phyloP scores from a whole-genome alignment of 2,329 filamentous ascomycete species.

The Fusarium piperis region DNA sequence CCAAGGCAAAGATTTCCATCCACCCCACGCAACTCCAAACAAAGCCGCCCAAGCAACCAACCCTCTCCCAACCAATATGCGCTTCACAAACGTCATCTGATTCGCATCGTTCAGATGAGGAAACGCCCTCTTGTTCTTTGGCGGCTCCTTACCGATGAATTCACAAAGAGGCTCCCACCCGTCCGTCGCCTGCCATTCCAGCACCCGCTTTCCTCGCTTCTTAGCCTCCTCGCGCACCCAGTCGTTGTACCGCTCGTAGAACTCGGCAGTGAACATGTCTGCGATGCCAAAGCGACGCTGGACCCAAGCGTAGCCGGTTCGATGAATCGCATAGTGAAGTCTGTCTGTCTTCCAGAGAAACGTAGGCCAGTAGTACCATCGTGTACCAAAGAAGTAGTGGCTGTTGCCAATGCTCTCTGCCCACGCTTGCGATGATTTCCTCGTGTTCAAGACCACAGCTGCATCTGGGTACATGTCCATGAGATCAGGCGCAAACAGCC shows the following conservation, averaged over 20 bases:
- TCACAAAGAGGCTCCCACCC: constrained; percentile 55
- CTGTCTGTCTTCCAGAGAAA: constrained; percentile 41
- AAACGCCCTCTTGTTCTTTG: neutral
- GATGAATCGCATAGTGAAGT: constrained; percentile 36
- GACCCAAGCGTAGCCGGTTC: neutral
- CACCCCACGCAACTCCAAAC: neutral
- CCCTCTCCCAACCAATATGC: neutral
- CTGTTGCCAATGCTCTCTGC: constrained; percentile 33
- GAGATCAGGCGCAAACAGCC: constrained; percentile 46
- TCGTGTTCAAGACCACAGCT: constrained; percentile 44
- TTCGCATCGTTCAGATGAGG: constrained; percentile 14
- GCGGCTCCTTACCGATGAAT: constrained; percentile 38
- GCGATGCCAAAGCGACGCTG: neutral
- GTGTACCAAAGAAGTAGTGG: constrained; percentile 40
- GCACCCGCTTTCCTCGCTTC: constrained; percentile 38
- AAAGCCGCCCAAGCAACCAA: constrained; percentile 13
- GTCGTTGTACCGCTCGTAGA: constrained; percentile 28
- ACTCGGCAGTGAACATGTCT: constrained; percentile 3
- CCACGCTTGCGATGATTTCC: constrained; percentile 36
- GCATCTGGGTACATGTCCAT: constrained; percentile 51
- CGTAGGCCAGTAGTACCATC: constrained; percentile 33
- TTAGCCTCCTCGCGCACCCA: constrained; percentile 43
- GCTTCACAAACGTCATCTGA: constrained; percentile 5
- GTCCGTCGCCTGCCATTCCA: constrained; percentile 42
- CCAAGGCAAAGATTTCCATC: constrained; percentile 2